These are phyloP conservation scores for Aureococcus anophagefferens DNA, from an alignment of 108 stramenopile genomes.

Conservation along the genomic window DNA sequence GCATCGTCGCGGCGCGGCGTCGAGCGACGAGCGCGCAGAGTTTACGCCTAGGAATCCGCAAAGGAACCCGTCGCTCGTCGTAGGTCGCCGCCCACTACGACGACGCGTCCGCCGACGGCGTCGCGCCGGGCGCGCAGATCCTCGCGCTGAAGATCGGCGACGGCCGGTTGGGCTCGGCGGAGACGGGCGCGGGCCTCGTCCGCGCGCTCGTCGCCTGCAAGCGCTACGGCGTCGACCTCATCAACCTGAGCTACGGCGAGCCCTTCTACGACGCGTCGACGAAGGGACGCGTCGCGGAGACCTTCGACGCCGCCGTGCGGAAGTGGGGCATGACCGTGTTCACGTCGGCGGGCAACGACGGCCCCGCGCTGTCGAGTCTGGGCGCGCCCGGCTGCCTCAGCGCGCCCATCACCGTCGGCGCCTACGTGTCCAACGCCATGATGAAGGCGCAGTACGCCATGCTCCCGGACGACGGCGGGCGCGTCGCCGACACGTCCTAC, in stretches of 20 bases:
- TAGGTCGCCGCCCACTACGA: too few species aligned
- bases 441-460: conserved; percentile 52
- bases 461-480: conserved; percentile 11
- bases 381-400: conserved; percentile 71
- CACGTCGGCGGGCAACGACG: conserved; percentile 75
- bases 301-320: conserved; percentile 50
- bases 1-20: conserved; percentile 59
- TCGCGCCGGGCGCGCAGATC: conserved; percentile 80
- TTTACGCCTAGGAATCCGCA: too few species aligned
- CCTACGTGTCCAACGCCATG: conserved; percentile 67
- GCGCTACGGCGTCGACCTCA: conserved; percentile 57
- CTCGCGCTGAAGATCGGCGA: conserved; percentile 81
- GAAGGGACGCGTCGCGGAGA: conserved; percentile 8
- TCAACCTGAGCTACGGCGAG: conserved; percentile 82
- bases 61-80: too few species aligned
- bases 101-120: conserved; percentile 50
- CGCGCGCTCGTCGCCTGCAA: conserved; percentile 69
- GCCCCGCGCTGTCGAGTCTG: conserved; percentile 72
- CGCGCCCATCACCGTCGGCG: conserved; percentile 60
- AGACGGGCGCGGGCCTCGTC: conserved; percentile 65
- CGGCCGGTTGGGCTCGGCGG: conserved; percentile 65
- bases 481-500: conserved; percentile 34
- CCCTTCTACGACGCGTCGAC: conserved; percentile 11
- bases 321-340: conserved; percentile 64
- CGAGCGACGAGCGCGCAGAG: too few species aligned